Evolutionary conservation across 805 yeast genomes (phyloP).

Genomic region (Crinitomyces ghanaensis): DNA sequence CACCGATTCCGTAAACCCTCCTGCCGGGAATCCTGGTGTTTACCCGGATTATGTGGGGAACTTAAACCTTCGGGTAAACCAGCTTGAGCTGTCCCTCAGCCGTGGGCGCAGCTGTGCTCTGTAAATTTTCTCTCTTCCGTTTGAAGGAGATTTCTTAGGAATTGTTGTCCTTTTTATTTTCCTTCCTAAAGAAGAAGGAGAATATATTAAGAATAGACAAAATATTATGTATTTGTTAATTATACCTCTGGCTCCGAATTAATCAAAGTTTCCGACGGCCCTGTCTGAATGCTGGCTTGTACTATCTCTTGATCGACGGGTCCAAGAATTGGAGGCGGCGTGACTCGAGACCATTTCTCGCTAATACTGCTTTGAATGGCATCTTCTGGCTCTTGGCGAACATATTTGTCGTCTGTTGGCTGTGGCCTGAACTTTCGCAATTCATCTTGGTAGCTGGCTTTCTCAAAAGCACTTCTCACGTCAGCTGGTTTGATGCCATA

Average conservation of each 20-base stretch:
- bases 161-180: too few relatives aligned
- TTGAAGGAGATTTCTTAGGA: too few relatives aligned
- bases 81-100: too few relatives aligned
- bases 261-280: background rate
- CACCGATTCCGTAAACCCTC: too few relatives aligned
- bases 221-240: background rate
- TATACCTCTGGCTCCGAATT: background rate
- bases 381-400: background rate
- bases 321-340: background rate
- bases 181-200: too few relatives aligned
- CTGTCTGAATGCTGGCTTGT: background rate
- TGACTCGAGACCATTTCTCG: background rate
- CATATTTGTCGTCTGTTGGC: background rate
- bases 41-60: too few relatives aligned
- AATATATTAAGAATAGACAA: too few relatives aligned
- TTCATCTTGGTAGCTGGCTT: background rate
- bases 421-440: background rate
- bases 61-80: too few relatives aligned
- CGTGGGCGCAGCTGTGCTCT: too few relatives aligned
- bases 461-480: background rate
- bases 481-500: too few relatives aligned
- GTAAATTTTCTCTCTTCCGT: too few relatives aligned
- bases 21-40: too few relatives aligned
- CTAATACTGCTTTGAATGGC: background rate
- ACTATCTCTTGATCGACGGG: background rate